Evolutionary conservation across 768 basidiomycete genomes (phyloP).

Genomic region (Psilocybe sp.): DNA sequence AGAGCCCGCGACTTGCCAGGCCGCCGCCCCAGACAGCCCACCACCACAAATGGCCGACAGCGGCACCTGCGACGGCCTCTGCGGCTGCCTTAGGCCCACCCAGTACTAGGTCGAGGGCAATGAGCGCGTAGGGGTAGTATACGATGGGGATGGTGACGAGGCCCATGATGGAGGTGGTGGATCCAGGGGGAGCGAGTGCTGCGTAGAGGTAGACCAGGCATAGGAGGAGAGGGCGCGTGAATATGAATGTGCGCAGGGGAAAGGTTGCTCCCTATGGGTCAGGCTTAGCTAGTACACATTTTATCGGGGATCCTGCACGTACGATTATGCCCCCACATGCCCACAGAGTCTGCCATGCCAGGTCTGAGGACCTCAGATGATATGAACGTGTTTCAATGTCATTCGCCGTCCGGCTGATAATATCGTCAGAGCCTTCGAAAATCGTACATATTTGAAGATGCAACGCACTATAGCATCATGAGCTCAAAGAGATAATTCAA

Average conservation of each 20-base stretch:
- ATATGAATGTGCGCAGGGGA: conserved; percentile 54
- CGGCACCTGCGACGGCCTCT: conserved; percentile 60
- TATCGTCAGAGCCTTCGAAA: neutral
- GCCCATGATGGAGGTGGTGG: conserved; percentile 76
- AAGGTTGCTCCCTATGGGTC: conserved; percentile 46
- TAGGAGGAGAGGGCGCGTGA: conserved; percentile 64
- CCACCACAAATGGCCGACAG: conserved; percentile 83
- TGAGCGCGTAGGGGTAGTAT: conserved; percentile 74
- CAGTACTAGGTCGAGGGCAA: conserved; percentile 68
- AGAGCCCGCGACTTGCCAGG: conserved; percentile 36
- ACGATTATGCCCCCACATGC: conserved; percentile 60
- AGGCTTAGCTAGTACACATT: neutral
- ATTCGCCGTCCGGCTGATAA: conserved; percentile 57
- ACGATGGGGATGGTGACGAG: conserved; percentile 68
- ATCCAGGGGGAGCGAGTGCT: conserved; percentile 59
- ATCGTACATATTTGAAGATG: neutral
- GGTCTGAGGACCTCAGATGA: conserved; percentile 60
- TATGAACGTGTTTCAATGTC: conserved; percentile 65
- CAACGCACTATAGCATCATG: conserved; percentile 66
- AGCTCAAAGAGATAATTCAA: conserved; percentile 54
- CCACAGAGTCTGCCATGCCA: conserved; percentile 70
- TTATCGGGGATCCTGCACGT: conserved; percentile 21
- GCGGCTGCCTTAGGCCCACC: conserved; percentile 58
- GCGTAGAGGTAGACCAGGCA: conserved; percentile 70
- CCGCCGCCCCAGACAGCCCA: conserved; percentile 60